Base-by-base conservation (phyloP, 225 moss, liverwort and hornwort genomes). In the Anthoceros angustus region DNA sequence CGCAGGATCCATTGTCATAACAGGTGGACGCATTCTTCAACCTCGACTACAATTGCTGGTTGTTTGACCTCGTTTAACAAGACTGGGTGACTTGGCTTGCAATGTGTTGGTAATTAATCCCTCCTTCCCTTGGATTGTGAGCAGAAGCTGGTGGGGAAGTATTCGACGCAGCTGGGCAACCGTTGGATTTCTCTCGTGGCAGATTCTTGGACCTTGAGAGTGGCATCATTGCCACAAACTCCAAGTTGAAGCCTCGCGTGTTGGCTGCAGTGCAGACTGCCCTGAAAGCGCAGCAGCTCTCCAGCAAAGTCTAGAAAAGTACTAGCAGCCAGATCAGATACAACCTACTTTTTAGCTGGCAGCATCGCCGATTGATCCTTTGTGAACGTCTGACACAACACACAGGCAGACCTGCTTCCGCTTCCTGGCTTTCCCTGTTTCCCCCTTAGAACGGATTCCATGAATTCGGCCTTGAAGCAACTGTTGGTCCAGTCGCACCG, bases 211-310 rank as follows among this genome's bases (percentile, higher is more conserved):
- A 98, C 76, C 64, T 92, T 72, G 85, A 87, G 9, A 71, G 48
- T 14, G 95, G 95, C n/a, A 98, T 98, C n/a, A 80, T 98, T 78
- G 95, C 95, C 43, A 92, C 95, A 0, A 98, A 98, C 72, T 73
- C 70, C 66, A 74, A 74, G 60, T 74, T 98, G 65, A 79, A 80
- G 74, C 70, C 79, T 63, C 68, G 61, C 24, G 89, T 92, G 41
- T 78, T 98, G 49, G 79, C 76, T 60, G 95, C 95, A 39, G 95
- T 98, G 67, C 88, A 92, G 72, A 84, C 40, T 64, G 64, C 64
- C 23, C 55, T 55, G 55, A 15, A 55, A 55, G 8, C 55, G 7
- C 55, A 55, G 55, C 55, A 8, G 55, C 55, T 55, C 18, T 55
- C 55, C 10, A 55, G 55, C 23, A 55, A 55, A 55, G 12, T 23